phyloP scores from a whole-genome alignment of 805 yeast genomes.

The Sungouiella thailandica region DNA sequence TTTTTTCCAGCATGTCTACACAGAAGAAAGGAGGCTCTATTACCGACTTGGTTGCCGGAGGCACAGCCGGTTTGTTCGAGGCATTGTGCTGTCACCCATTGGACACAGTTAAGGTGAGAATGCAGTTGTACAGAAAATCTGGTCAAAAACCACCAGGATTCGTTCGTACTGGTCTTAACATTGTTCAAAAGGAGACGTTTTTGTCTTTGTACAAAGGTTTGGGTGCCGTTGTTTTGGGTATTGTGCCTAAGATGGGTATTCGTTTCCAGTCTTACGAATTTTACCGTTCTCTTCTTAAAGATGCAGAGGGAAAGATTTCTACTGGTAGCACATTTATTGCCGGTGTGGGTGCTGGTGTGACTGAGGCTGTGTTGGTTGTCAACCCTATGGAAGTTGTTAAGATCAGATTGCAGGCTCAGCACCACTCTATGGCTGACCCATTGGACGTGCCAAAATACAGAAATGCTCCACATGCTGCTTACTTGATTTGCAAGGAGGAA shows the following conservation, averaged over 20 bases:
- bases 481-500: constrained; percentile 81
- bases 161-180: constrained; percentile 70
- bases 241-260: constrained; percentile 97
- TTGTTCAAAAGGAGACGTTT: constrained; percentile 75
- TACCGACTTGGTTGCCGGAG: constrained; percentile 83
- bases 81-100: constrained; percentile 98
- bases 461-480: constrained; percentile 88
- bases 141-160: constrained; percentile 85
- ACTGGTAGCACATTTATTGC: constrained; percentile 79
- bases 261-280: constrained; percentile 92
- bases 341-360: constrained; percentile 96
- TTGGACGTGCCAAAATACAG: constrained; percentile 77
- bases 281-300: constrained; percentile 65
- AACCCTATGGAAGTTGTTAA: constrained; percentile 98
- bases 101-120: constrained; percentile 94
- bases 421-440: constrained; percentile 83
- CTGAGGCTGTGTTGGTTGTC: constrained; percentile 91
- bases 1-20: constrained; percentile 7
- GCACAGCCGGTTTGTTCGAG: constrained; percentile 94
- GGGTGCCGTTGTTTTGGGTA: constrained; percentile 96
- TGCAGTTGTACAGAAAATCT: constrained; percentile 79
- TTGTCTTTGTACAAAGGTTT: constrained; percentile 90
- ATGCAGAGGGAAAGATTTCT: constrained; percentile 59
- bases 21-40: constrained; percentile 39
- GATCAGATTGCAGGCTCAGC: constrained; percentile 93